These are phyloP conservation scores for Hypericum androsaemum DNA, from an alignment of 345 rosid genomes.

Conservation along the genomic window DNA sequence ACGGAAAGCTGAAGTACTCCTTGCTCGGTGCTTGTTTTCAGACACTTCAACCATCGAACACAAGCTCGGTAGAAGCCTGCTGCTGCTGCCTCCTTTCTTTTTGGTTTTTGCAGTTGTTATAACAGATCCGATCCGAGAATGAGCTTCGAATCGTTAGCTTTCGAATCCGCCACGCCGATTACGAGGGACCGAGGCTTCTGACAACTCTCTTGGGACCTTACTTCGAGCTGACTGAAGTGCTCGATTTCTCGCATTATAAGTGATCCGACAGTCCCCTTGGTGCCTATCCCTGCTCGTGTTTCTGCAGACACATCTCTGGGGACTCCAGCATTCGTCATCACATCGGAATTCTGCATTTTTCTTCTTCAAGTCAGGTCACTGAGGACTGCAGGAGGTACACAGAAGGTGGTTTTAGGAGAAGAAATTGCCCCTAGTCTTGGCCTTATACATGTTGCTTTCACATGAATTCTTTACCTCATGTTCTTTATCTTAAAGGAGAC, in stretches of 20 bases:
- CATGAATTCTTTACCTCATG: constrained; percentile 32
- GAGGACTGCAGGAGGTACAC: constrained; percentile 19
- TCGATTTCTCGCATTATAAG: constrained; percentile 49
- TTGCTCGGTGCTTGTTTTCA: constrained; percentile 23
- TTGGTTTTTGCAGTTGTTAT: constrained; percentile 36
- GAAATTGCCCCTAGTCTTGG: constrained; percentile 2
- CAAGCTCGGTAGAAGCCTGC: constrained; percentile 37
- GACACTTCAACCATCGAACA: constrained; percentile 57
- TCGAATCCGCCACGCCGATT: constrained; percentile 17
- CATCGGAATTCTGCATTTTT: constrained; percentile 26
- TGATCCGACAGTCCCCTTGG: constrained; percentile 48
- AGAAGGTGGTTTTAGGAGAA: constrained; percentile 18
- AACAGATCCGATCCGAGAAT: constrained; percentile 19
- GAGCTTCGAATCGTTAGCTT: constrained; percentile 20
- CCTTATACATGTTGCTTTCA: constrained; percentile 17
- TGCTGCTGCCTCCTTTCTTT: constrained; percentile 28
- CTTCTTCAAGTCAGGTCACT: constrained; percentile 9
- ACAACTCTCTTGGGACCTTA: constrained; percentile 23
- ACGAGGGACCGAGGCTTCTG: constrained; percentile 18
- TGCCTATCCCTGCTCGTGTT: constrained; percentile 43
- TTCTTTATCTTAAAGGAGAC: constrained; percentile 28
- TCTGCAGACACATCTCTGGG: constrained; percentile 22
- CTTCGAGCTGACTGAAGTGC: constrained; percentile 36
- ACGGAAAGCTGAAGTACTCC: constrained; percentile 30
- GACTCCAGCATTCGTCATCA: constrained; percentile 3